Evolutionary conservation across 768 basidiomycete genomes (phyloP).

Genomic region (Trichaptum fuscoviolaceum): DNA sequence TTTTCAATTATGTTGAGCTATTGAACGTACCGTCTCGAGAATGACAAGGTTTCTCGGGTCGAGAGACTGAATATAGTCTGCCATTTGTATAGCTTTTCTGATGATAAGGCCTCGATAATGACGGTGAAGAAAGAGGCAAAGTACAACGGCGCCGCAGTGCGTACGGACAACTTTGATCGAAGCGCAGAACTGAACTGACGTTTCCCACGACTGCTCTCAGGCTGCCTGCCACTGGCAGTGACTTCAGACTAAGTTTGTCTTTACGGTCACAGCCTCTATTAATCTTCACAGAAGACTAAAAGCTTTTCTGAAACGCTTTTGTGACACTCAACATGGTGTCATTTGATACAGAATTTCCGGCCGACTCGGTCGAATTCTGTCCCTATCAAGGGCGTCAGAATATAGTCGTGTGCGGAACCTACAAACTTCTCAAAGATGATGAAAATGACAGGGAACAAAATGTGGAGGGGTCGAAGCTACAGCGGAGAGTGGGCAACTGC

Average conservation of each 20-base stretch:
- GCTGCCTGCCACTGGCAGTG: no score
- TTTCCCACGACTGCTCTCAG: no score
- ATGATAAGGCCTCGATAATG: not conserved
- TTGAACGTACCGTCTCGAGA: slow-evolving; percentile 48
- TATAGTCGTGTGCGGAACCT: slow-evolving; percentile 87
- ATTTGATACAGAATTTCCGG: slow-evolving; percentile 74
- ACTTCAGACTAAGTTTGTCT: no score
- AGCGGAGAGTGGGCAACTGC: slow-evolving; percentile 64
- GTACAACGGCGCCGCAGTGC: not conserved
- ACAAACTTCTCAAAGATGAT: slow-evolving; percentile 59
- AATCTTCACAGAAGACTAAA: no score
- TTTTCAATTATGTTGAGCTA: not conserved
- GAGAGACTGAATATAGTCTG: slow-evolving; percentile 64
- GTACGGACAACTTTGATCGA: not conserved
- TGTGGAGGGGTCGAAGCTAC: slow-evolving; percentile 16
- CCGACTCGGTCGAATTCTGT: slow-evolving; percentile 90
- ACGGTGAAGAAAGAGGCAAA: no score
- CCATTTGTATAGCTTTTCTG: slow-evolving; percentile 26
- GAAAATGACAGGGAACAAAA: slow-evolving; percentile 13
- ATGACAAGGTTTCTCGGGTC: slow-evolving; percentile 69
- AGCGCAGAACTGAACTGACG: no score
- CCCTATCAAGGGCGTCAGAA: slow-evolving; percentile 55
- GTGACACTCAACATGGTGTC: slow-evolving; percentile 6
- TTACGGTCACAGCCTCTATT: no score
- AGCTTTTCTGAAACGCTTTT: not conserved